Evolutionary conservation across 768 basidiomycete genomes (phyloP).

Genomic region (Boletus sp.): DNA sequence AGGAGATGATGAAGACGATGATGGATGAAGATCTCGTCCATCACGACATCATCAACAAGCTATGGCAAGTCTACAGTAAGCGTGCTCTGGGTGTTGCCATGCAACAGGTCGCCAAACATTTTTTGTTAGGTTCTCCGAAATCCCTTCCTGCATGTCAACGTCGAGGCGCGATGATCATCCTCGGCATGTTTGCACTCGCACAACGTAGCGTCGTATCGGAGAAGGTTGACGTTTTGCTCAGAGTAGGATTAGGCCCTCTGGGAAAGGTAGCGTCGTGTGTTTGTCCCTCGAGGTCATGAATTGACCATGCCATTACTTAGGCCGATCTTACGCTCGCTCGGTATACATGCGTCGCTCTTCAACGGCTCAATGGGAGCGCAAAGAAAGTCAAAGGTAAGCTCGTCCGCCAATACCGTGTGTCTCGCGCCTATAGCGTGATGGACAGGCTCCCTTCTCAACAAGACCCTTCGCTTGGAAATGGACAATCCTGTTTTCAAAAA

Average conservation of each 20-base stretch:
- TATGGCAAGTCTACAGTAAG: slow-evolving; percentile 97
- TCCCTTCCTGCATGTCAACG: slow-evolving; percentile 80
- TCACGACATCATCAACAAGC: slow-evolving; percentile 78
- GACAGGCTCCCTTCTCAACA: slow-evolving; percentile 83
- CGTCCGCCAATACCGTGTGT: neutral
- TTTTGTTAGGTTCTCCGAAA: slow-evolving; percentile 60
- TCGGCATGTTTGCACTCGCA: slow-evolving; percentile 96
- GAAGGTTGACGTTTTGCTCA: slow-evolving; percentile 79
- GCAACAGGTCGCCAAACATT: neutral
- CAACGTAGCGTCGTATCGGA: slow-evolving; percentile 76
- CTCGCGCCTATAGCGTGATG: neutral
- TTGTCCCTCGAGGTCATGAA: neutral
- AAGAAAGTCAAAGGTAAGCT: slow-evolving; percentile 92
- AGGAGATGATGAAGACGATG: slow-evolving; percentile 96
- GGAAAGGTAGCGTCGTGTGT: slow-evolving; percentile 63
- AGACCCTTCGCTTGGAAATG: slow-evolving; percentile 84
- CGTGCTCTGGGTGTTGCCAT: neutral
- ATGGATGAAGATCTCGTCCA: slow-evolving; percentile 88
- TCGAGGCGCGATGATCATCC: slow-evolving; percentile 91
- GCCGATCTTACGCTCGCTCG: slow-evolving; percentile 85
- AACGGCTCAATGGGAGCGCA: slow-evolving; percentile 87
- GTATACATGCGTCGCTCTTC: slow-evolving; percentile 92
- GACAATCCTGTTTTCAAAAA: slow-evolving; percentile 81
- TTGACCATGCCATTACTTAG: slow-evolving; percentile 40
- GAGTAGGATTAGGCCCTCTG: slow-evolving; percentile 78